Evolutionary conservation across 2,329 filamentous ascomycete species (phyloP).

Genomic region (Talaromyces pinophilus): DNA sequence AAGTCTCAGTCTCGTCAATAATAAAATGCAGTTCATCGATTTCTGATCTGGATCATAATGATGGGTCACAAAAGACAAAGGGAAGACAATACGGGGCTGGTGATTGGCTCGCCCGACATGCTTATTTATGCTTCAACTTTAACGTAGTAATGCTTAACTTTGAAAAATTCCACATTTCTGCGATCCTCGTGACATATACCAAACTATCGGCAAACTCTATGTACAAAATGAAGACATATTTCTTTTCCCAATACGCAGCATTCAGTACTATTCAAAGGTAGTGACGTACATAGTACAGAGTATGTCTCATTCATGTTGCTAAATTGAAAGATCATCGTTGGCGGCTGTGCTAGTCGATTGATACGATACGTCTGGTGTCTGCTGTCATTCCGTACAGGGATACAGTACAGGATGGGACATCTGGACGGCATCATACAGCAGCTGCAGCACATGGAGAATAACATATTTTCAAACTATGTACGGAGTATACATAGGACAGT

Average conservation of each 20-base stretch:
- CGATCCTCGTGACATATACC: background rate
- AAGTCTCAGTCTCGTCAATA: background rate
- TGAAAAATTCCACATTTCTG: background rate
- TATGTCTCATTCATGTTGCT: background rate
- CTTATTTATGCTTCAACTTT: background rate
- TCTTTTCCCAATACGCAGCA: background rate
- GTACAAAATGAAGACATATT: background rate
- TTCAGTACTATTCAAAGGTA: background rate
- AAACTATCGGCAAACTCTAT: background rate
- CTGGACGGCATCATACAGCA: background rate
- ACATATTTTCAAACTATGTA: background rate
- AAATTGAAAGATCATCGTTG: background rate
- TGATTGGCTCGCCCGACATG: slow-evolving; percentile 1
- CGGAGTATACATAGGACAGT: too few relatives aligned
- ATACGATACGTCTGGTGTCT: background rate
- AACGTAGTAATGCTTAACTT: background rate
- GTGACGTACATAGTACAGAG: background rate
- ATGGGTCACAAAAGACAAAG: background rate
- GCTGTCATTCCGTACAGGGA: background rate
- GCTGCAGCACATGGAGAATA: background rate
- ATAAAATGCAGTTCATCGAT: background rate
- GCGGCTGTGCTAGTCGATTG: slow-evolving; percentile 1
- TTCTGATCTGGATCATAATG: background rate
- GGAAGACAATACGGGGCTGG: background rate
- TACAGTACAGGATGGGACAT: background rate